Evolutionary conservation across 106 monocot genomes (phyloP).

Genomic region (Dendrobium chrysotoxum): DNA sequence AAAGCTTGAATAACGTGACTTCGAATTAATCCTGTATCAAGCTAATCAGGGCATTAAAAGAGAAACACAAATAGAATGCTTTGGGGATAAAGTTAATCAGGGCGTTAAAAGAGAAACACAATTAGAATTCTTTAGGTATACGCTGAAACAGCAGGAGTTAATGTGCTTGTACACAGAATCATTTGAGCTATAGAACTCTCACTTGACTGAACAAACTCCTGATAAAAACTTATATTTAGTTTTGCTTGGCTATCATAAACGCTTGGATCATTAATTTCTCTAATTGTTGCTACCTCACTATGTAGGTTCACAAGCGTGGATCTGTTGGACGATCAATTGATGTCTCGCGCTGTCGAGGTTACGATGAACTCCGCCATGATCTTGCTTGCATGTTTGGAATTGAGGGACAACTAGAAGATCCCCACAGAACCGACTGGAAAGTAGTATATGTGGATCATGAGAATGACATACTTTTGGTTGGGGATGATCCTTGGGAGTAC

Average conservation of each 20-base stretch:
- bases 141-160: not conserved
- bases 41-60: no score
- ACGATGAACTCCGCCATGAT: constrained; percentile 71
- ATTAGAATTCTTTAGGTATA: not conserved
- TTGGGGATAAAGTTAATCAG: no score
- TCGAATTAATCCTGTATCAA: no score
- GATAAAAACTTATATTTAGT: not conserved
- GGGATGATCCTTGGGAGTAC: constrained; percentile 98
- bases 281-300: not conserved
- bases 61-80: no score
- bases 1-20: no score
- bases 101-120: no score
- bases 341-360: constrained; percentile 67
- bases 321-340: constrained; percentile 93
- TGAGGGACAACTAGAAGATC: constrained; percentile 82
- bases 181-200: not conserved
- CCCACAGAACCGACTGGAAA: constrained; percentile 78
- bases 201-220: not conserved
- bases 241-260: no score
- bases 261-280: not conserved
- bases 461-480: constrained; percentile 85
- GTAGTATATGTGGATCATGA: constrained; percentile 93
- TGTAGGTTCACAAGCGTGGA: constrained; percentile 89
- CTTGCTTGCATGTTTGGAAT: constrained; percentile 90
- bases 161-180: not conserved